phyloP scores from a whole-genome alignment of 2,329 filamentous ascomycete genomes.

The Fusarium dimerum region DNA sequence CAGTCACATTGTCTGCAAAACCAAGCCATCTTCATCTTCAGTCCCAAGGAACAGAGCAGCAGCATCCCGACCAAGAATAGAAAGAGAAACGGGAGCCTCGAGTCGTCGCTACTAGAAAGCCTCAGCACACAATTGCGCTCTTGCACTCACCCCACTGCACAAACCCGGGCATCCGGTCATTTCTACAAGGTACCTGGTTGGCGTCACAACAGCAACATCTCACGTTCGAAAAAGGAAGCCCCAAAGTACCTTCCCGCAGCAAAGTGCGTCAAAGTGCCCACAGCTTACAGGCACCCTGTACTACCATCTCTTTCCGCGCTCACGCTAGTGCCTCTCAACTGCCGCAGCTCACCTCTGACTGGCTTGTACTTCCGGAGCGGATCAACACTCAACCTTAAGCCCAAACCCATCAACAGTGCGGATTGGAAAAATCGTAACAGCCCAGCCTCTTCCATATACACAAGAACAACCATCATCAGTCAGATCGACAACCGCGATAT shows the following conservation, averaged over 20 bases:
- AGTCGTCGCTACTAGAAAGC: not conserved
- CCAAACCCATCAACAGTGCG: conserved; percentile 40
- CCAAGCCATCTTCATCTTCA: conserved; percentile 9
- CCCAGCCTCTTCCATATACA: conserved; percentile 35
- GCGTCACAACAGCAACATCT: not conserved
- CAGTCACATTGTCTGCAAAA: conserved; percentile 5
- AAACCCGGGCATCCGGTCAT: not conserved
- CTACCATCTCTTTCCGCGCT: conserved; percentile 1
- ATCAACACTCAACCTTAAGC: conserved; percentile 43
- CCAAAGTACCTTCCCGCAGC: conserved; percentile 2
- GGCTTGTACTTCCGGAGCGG: conserved; percentile 34
- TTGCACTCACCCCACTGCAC: not conserved
- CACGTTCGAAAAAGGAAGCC: not conserved
- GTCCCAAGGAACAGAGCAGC: not conserved
- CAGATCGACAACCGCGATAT: conserved; percentile 26
- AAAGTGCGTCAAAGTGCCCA: conserved; percentile 14
- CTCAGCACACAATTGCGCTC: not conserved
- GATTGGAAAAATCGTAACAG: conserved; percentile 45
- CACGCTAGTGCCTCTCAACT: conserved; percentile 12
- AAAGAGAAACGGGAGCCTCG: not conserved
- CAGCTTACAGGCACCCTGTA: conserved; percentile 2
- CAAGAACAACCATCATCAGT: conserved; percentile 19
- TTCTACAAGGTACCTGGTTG: not conserved
- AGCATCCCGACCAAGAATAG: not conserved
- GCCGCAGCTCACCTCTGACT: conserved; percentile 30